Conservation (phyloP, 768 basidiomycete genomes). For the Boletus patriciae region DNA sequence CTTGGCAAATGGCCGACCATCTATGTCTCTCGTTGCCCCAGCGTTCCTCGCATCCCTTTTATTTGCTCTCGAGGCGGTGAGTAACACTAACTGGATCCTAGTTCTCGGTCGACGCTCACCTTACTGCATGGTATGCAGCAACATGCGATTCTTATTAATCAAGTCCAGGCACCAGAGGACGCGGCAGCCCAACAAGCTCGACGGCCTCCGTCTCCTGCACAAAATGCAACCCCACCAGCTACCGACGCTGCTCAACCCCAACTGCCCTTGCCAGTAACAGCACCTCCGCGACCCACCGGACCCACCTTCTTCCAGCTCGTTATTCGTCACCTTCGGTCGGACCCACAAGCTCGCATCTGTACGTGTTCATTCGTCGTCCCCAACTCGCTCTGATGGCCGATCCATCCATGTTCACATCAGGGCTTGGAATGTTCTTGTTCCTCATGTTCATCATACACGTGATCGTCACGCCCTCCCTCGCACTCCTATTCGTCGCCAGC, state of each 20-base stretch:
- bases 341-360: slow-evolving; percentile 75
- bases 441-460: slow-evolving; percentile 74
- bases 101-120: neutral
- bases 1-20: slow-evolving; percentile 77
- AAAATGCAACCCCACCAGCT: slow-evolving; percentile 2
- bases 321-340: slow-evolving; percentile 58
- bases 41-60: slow-evolving; percentile 80
- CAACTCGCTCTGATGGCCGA: neutral
- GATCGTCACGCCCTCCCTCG: slow-evolving; percentile 63
- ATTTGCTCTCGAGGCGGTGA: slow-evolving; percentile 80
- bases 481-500: slow-evolving; percentile 60
- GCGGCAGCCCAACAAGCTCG: slow-evolving; percentile 34
- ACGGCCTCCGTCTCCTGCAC: slow-evolving; percentile 7
- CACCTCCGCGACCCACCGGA: slow-evolving; percentile 15
- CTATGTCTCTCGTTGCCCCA: slow-evolving; percentile 77
- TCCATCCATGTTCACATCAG: slow-evolving; percentile 36
- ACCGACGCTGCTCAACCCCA: slow-evolving; percentile 12
- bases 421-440: slow-evolving; percentile 66
- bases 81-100: slow-evolving; percentile 23
- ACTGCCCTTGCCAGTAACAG: slow-evolving; percentile 21
- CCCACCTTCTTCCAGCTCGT: slow-evolving; percentile 48
- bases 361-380: slow-evolving; percentile 25
- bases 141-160: slow-evolving; percentile 77
- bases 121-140: slow-evolving; percentile 48
- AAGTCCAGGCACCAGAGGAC: slow-evolving; percentile 81